phyloP scores from a whole-genome alignment of 225 moss, liverwort and hornwort genomes.

The Asterella californica region DNA sequence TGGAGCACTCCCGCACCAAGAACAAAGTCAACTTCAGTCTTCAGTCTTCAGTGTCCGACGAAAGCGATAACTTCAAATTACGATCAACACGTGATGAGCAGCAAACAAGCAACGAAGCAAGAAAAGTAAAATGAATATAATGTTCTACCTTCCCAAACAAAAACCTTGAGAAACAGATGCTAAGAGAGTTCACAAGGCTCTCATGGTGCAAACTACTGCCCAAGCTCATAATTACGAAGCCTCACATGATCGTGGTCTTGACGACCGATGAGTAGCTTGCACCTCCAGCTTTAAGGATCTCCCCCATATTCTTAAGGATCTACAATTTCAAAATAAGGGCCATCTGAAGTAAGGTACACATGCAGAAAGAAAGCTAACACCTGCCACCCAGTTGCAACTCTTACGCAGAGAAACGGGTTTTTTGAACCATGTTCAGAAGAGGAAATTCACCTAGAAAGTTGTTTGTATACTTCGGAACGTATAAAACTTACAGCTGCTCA shows the following conservation, averaged over 20 bases:
- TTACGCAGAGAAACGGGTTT: too few relatives aligned
- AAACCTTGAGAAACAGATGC: neutral
- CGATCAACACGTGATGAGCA: too few relatives aligned
- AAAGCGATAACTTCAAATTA: neutral
- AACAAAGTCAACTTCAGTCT: neutral
- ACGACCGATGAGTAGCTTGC: slow-evolving; percentile 76
- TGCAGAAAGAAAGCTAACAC: neutral
- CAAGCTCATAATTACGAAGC: neutral
- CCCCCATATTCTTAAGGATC: slow-evolving; percentile 96
- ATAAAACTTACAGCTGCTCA: too few relatives aligned
- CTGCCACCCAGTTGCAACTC: neutral
- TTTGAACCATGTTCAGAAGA: too few relatives aligned
- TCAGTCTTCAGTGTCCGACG: neutral
- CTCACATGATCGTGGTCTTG: slow-evolving; percentile 98
- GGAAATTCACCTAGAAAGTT: too few relatives aligned
- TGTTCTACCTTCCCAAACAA: neutral
- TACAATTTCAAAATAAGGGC: slow-evolving; percentile 26
- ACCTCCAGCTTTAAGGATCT: slow-evolving; percentile 86
- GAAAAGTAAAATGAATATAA: neutral
- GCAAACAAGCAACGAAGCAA: neutral
- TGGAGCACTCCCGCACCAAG: slow-evolving; percentile 23
- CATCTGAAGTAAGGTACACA: neutral
- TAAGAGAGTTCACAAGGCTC: neutral
- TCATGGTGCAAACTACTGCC: neutral
- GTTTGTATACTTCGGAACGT: too few relatives aligned